Base-by-base conservation (phyloP, 441 rosid species). In the Macaranga tanarius region DNA sequence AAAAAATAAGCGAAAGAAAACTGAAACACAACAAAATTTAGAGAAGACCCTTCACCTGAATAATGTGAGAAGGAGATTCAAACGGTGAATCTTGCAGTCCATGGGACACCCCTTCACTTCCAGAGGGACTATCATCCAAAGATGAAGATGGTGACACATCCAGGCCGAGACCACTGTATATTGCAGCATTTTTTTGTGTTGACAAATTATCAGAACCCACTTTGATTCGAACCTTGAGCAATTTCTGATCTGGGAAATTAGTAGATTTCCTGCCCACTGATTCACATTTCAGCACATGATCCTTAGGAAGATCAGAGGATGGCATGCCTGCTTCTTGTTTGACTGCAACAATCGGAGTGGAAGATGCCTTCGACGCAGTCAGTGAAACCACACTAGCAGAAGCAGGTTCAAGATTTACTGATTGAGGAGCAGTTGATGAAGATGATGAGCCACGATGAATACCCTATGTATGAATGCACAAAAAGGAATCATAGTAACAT, bases 121-220 rank as follows among this genome's bases (percentile, higher is more conserved):
- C 99, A 55, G 91, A 90, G 65, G 89, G 90, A 76, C 95, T 90
- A 58, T 87, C 90, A 77, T 92, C 98, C 75, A 84, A 47, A 42
- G 99, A 91, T 50, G 95, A 83, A 65, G 96, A 89, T 63, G 98
- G 98, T 5, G 98, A 93, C 70, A 76, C 81, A 79, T 92, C 97
- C 80, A 96, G 99, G 69, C 99, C 99, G 58, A 96, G 97, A 69
- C 96, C 98, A 83, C 95, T 92, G 83, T 93, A 90, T 74, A 95
- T 85, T 58, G 87, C 97, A 71, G 89, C 94, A 83, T 87, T 96
- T 65, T 87, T 90, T 80, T 77, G 81, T 64, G 90, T 79, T 51
- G 85, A 75, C 85, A 87, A 80, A 85, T 88, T 92, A 76, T 92
- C 97, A 42, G 97, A 80, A 66, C 95, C 96, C 78, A 93, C 80